phyloP scores from a whole-genome alignment of 768 basidiomycete genomes.

The Phlebiopsis gigantea region DNA sequence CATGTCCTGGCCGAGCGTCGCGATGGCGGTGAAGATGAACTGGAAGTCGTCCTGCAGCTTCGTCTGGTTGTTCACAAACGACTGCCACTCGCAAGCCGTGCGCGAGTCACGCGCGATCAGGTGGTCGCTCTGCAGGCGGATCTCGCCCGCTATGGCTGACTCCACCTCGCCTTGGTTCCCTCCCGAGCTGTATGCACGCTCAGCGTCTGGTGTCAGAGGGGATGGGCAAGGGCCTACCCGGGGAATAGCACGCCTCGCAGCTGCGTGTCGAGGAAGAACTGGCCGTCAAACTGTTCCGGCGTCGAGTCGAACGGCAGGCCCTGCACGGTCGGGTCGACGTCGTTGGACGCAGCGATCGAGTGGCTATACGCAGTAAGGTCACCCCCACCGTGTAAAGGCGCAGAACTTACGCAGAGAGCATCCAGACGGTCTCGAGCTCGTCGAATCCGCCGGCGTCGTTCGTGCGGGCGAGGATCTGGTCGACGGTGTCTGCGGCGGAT shows the following conservation, averaged over 20 bases:
- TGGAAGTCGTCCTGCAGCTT: constrained; percentile 15
- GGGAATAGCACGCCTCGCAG: constrained; percentile 18
- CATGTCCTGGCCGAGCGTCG: constrained; percentile 15
- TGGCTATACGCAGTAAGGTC: constrained; percentile 6
- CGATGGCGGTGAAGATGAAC: constrained; percentile 15
- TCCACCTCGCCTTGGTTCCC: constrained; percentile 19
- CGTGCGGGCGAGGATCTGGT: constrained; percentile 22
- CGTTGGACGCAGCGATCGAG: constrained; percentile 23
- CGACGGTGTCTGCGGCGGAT: constrained; percentile 17
- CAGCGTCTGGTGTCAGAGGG: too few species aligned
- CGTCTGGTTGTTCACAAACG: constrained; percentile 15
- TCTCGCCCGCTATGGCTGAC: constrained; percentile 19
- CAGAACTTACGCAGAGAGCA: constrained; percentile 18
- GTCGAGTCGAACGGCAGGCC: constrained; percentile 13
- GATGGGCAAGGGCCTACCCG: background rate
- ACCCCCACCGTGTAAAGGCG: background rate
- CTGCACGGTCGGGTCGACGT: constrained; percentile 21
- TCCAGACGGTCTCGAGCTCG: constrained; percentile 19
- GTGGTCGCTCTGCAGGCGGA: constrained; percentile 25
- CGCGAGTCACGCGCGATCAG: constrained; percentile 11
- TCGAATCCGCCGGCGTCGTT: constrained; percentile 21
- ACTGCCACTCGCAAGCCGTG: constrained; percentile 15
- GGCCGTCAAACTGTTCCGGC: constrained; percentile 7
- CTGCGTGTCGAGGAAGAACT: constrained; percentile 16
- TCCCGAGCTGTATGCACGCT: background rate